Percentiles rank a stretch among this genome's conserved stretches.
Conservation (phyloP, 2,329 filamentous ascomycete genomes). For the Pestalotiopsis sp. region DNA sequence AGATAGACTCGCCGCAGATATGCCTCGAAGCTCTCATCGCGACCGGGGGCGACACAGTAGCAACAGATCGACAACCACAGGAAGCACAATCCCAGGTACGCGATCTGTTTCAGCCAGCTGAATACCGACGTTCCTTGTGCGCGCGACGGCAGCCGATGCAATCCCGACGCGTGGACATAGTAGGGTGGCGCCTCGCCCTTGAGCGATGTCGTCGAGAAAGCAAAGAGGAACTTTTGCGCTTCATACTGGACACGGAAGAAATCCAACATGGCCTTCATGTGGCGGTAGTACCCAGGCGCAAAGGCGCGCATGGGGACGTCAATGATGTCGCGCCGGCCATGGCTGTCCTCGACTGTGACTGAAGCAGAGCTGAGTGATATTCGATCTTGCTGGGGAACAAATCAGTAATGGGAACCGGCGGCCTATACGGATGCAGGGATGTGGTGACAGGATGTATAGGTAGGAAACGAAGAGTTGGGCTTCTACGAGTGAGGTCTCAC, state of each 20-base stretch:
- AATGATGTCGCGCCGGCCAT: slow-evolving; percentile 34
- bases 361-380: slow-evolving; percentile 42
- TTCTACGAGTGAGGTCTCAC: background rate
- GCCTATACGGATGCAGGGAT: background rate
- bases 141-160: slow-evolving; percentile 49
- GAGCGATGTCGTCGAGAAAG: slow-evolving; percentile 42
- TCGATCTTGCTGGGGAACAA: slow-evolving; percentile 29
- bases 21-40: background rate
- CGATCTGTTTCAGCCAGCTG: background rate
- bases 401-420: background rate
- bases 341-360: slow-evolving; percentile 35
- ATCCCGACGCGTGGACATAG: slow-evolving; percentile 57
- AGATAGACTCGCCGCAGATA: slow-evolving; percentile 52
- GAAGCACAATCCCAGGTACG: background rate
- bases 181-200: slow-evolving; percentile 34
- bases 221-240: slow-evolving; percentile 54
- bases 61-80: background rate
- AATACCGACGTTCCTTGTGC: slow-evolving; percentile 38
- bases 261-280: slow-evolving; percentile 58
- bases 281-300: slow-evolving; percentile 51
- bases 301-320: slow-evolving; percentile 42
- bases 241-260: slow-evolving; percentile 53
- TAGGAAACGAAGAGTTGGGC: background rate
- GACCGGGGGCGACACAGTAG: background rate
- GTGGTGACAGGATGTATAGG: background rate